Percentiles rank a stretch among this genome's conserved stretches.
phyloP scores from a whole-genome alignment of 768 basidiomycete species.

The Dacryopinax spathularia region DNA sequence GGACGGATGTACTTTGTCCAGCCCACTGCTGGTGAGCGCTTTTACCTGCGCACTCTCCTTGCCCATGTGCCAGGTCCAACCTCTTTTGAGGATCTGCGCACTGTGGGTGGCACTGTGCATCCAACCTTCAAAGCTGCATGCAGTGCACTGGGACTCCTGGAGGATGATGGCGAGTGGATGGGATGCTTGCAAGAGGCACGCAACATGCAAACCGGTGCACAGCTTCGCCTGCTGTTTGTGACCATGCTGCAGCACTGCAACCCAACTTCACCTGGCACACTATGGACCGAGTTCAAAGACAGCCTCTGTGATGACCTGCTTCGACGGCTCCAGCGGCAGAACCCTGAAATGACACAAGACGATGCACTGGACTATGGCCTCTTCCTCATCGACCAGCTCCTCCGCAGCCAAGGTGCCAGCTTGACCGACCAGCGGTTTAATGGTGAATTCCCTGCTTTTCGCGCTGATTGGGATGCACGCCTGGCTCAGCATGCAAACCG shows the following conservation, averaged over 20 bases:
- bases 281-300: conserved; percentile 28
- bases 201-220: conserved; percentile 27
- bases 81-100: conserved; percentile 16
- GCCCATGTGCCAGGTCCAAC: conserved; percentile 28
- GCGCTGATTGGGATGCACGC: conserved; percentile 4
- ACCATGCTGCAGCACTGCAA: conserved; percentile 24
- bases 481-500: conserved; percentile 8
- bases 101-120: conserved; percentile 11
- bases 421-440: conserved; percentile 13
- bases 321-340: conserved; percentile 12
- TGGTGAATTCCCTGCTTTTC: conserved; percentile 8
- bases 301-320: conserved; percentile 33
- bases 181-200: conserved; percentile 30
- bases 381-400: conserved; percentile 24
- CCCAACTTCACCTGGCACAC: conserved; percentile 21
- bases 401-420: conserved; percentile 15
- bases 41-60: conserved; percentile 31
- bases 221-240: conserved; percentile 28
- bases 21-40: conserved; percentile 21
- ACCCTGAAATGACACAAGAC: conserved; percentile 20
- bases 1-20: conserved; percentile 30
- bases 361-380: conserved; percentile 32
- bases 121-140: conserved; percentile 31
- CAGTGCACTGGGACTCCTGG: conserved; percentile 28
- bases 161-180: conserved; percentile 31